phyloP scores from a whole-genome alignment of 257 asterid genomes.

The Solanum paucissectum region DNA sequence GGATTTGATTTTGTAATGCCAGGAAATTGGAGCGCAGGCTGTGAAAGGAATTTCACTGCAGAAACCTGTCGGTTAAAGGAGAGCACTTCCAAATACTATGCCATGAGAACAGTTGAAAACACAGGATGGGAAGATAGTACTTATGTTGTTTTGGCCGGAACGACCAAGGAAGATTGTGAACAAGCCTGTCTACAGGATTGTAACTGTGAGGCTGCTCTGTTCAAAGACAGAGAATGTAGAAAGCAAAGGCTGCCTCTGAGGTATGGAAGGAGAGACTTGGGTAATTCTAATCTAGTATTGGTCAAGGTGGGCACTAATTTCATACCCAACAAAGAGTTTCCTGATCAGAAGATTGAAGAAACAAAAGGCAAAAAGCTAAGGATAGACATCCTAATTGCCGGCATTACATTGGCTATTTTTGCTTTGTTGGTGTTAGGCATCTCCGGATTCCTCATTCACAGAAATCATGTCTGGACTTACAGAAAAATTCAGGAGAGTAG shows the following conservation, averaged over 20 bases:
- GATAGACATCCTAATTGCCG: slow-evolving; percentile 5
- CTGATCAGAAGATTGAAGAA: not conserved
- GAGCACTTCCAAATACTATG: not conserved
- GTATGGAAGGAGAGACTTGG: slow-evolving; percentile 16
- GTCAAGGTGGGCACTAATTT: slow-evolving; percentile 8
- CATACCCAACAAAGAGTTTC: not conserved
- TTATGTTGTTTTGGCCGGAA: not conserved
- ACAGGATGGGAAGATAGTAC: slow-evolving; percentile 19
- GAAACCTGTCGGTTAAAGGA: slow-evolving; percentile 13
- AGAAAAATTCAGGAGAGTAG: not conserved
- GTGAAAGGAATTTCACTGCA: slow-evolving; percentile 6
- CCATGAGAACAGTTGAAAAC: slow-evolving; percentile 3
- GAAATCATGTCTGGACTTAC: not conserved
- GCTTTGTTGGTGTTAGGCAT: slow-evolving; percentile 14
- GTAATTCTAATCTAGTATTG: slow-evolving; percentile 13
- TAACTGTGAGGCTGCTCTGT: slow-evolving; percentile 38
- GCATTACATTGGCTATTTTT: slow-evolving; percentile 8
- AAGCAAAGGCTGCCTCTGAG: slow-evolving; percentile 45
- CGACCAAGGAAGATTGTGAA: slow-evolving; percentile 16
- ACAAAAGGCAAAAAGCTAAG: slow-evolving; percentile 2
- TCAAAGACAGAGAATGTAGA: slow-evolving; percentile 5
- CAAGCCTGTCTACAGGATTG: slow-evolving; percentile 39
- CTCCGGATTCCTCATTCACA: not conserved
- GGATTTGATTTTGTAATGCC: slow-evolving; percentile 18
- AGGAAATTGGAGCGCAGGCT: slow-evolving; percentile 24